Base-by-base conservation (phyloP, 1,284 basidiomycete genomes). In the Cutaneotrichosporon arboriforme region DNA sequence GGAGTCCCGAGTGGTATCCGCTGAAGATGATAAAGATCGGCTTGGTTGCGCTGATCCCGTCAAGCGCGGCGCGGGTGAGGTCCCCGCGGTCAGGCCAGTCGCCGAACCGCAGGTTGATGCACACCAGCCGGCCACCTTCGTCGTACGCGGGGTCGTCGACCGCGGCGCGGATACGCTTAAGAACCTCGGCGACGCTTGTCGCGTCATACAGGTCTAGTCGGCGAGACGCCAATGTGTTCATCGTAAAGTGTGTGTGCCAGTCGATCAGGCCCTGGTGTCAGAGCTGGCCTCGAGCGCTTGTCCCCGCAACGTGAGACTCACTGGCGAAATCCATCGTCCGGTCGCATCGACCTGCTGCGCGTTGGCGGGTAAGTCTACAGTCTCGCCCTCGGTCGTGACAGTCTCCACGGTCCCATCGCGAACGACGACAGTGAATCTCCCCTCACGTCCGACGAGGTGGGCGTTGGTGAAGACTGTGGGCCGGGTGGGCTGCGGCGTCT, bases 1-100 rank as follows among this genome's bases (percentile, higher is more conserved):
- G 51, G 40, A 61, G 62, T 14, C 64, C 51, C 26, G 66, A 67
- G 57, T 73, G 70, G 44, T 70, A 64, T 4, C 69, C 69, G 37
- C 64, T 66, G 48, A 54, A 60, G 13, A 69, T 60, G 50, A 70
- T 50, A 14, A 60, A 59, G 12, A 72, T 59, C 15, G 69, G 68
- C 34, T 64, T 34, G 5, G 53, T 46, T 31, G 26, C 10, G 7
- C 55, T 55, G 38, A 65, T 33, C 13, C 22, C 44, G 43, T 72
- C 70, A 42, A 70, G 57, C 14, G 45, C 42, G 4, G 37, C 15
- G 10, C 61, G 57, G 26, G 49, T 59, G 52, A 72, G 62, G 1
- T 51, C 23, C 17, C 58, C 57, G 5, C 51, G 38, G 52, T 68
- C 68, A 4, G 62, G 51, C 70, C 70, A 72, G 39, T 53, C 53